Percentiles rank a stretch among this genome's conserved stretches.
phyloP scores from a whole-genome alignment of 176 grass and related monocot genomes.

The Zea luxurians region DNA sequence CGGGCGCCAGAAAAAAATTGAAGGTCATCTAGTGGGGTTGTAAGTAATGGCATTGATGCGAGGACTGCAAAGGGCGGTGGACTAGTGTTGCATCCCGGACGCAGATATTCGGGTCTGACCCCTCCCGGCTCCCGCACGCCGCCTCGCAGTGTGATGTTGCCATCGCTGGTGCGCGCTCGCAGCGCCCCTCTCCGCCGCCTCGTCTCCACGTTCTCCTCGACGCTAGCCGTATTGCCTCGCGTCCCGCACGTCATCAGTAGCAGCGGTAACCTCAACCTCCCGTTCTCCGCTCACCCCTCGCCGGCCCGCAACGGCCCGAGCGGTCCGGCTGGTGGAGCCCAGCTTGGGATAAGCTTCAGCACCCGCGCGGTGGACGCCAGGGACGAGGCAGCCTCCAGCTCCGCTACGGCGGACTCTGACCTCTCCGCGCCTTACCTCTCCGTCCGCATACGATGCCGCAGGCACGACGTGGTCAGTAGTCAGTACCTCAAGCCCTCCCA shows the following conservation, averaged over 20 bases:
- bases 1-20: too few relatives aligned
- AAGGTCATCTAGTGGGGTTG: too few relatives aligned
- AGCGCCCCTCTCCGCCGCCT: constrained; percentile 38
- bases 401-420: constrained; percentile 31
- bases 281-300: constrained; percentile 19
- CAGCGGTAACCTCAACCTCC: background rate
- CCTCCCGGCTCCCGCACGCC: background rate
- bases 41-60: too few relatives aligned
- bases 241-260: background rate
- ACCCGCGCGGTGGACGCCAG: constrained; percentile 17
- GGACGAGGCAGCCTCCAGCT: constrained; percentile 16
- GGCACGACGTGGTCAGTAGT: constrained; percentile 55
- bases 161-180: constrained; percentile 36
- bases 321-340: background rate
- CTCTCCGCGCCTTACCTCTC: constrained; percentile 55
- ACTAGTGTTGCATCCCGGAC: too few relatives aligned
- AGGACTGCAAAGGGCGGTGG: too few relatives aligned
- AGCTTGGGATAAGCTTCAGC: constrained; percentile 29
- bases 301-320: constrained; percentile 3
- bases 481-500: constrained; percentile 17
- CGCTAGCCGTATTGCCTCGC: background rate
- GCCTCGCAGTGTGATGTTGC: constrained; percentile 29
- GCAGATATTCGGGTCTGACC: too few relatives aligned
- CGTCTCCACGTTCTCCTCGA: constrained; percentile 20
- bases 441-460: constrained; percentile 62